Conservation (phyloP, 345 rosid genomes). For the Gossypium longicalyx region DNA sequence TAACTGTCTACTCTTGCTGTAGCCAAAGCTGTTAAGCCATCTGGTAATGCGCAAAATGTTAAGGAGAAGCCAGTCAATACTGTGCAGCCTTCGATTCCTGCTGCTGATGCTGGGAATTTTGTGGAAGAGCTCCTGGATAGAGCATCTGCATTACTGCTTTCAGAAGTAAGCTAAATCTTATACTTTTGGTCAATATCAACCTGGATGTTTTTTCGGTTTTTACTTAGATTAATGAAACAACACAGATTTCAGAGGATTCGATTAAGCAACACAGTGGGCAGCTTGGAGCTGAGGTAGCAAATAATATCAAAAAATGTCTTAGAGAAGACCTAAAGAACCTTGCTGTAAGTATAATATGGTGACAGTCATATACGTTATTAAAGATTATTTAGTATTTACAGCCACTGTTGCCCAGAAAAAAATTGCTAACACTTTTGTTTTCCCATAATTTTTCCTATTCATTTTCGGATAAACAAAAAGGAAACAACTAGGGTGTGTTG, state of each 20-base stretch:
- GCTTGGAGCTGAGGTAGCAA: conserved; percentile 44
- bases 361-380: not conserved
- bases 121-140: conserved; percentile 67
- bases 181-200: conserved; percentile 4
- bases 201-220: not conserved
- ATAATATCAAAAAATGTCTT: conserved; percentile 47
- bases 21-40: conserved; percentile 52
- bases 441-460: not conserved
- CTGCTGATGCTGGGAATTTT: conserved; percentile 47
- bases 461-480: not conserved
- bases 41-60: conserved; percentile 30
- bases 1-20: conserved; percentile 16
- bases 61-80: conserved; percentile 28
- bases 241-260: conserved; percentile 48
- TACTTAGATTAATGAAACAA: not conserved
- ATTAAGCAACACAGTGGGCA: conserved; percentile 39
- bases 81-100: conserved; percentile 21
- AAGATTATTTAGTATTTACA: not conserved
- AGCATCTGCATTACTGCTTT: conserved; percentile 48
- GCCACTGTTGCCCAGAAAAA: not conserved
- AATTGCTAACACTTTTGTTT: not conserved
- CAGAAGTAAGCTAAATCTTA: conserved; percentile 39
- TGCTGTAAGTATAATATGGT: conserved; percentile 46
- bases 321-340: conserved; percentile 51
- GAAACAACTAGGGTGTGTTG: not conserved